Conservation (phyloP, 2,329 filamentous ascomycete genomes). For the Pseudocercospora fuligena region DNA sequence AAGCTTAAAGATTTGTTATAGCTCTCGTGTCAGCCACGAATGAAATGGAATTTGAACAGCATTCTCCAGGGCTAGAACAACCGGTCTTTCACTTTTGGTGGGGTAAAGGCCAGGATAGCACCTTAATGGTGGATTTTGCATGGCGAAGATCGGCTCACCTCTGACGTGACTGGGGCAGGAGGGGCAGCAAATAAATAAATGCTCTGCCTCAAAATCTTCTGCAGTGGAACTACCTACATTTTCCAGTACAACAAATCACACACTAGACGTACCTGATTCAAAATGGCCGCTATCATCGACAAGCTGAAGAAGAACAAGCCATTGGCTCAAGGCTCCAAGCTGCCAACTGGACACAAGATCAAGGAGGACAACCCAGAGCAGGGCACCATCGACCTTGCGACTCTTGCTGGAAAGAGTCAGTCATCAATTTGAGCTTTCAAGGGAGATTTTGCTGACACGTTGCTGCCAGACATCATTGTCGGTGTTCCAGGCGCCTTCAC, state of each 20-base stretch:
- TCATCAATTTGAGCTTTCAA: not conserved
- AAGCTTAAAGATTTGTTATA: constrained; percentile 11
- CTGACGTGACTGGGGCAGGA: not conserved
- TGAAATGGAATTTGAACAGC: not conserved
- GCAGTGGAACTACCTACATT: not conserved
- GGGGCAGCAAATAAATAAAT: constrained; percentile 4
- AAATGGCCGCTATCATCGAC: constrained; percentile 28
- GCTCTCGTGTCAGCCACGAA: not conserved
- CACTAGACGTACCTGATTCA: not conserved
- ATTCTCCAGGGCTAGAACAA: not conserved
- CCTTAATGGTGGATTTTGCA: not conserved
- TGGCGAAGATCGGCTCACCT: constrained; percentile 1
- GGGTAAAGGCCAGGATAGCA: not conserved
- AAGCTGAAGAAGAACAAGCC: constrained; percentile 32
- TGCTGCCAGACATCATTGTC: constrained; percentile 31
- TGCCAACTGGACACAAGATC: constrained; percentile 26
- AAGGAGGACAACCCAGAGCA: constrained; percentile 36
- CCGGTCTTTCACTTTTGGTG: not conserved
- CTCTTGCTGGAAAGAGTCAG: constrained; percentile 32
- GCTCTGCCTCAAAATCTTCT: not conserved
- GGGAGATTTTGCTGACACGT: not conserved
- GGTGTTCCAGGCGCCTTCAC: constrained; percentile 37
- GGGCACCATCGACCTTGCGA: constrained; percentile 33
- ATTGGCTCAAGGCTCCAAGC: constrained; percentile 31
- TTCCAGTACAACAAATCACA: not conserved